Evolutionary conservation across 768 basidiomycete species (phyloP), one percentile per base, ranked within the genome.

Genomic region (Neoboletus magnificus): DNA sequence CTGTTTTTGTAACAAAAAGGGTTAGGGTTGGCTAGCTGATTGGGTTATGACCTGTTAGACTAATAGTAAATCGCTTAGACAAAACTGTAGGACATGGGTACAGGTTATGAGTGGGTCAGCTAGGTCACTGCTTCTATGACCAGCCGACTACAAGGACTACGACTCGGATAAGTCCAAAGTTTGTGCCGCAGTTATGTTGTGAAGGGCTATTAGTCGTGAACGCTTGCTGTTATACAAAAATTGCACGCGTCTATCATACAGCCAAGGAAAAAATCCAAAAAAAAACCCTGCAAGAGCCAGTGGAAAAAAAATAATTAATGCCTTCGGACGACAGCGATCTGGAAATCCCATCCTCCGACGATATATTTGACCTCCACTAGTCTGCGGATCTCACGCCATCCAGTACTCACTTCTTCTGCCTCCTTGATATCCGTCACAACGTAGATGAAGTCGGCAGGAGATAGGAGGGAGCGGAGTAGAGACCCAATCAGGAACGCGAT

Each of bases 401-500:
- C 86, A 20, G 65, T 60, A 43, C 70, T 73, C 62, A 72, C 74
- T 53, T 77, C 80, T 66, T 81, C 82, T 52, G 74, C 79, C 57
- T 83, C 82, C 66, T 71, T 67, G 58, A 79, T 58, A 61, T 85
- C 83, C 60, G 76, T 77, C 62, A 82, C 86, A 41, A 91, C 83
- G 68, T 93, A 87, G 42, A 94, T 85, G 74, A 93, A 95, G 72
- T 97, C 96, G 16, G 88, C 91, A 42, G 96, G 91, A 7, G 87
- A 89, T 37, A 98, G 76, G 58, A 98, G 78, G 18, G 91, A 93
- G 52, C 96, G 83, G 57, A 97, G 74, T 52, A 98, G 76, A 27
- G 93, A 95, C 54, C 96, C 96, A 64, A 98, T 82, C 64, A 98
- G 75, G 72, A 98, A 94, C 27, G 89, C 87, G 63, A 97, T 89